phyloP scores from a whole-genome alignment of 495 filamentous ascomycete species.

The Evansstolkia leycettana region DNA sequence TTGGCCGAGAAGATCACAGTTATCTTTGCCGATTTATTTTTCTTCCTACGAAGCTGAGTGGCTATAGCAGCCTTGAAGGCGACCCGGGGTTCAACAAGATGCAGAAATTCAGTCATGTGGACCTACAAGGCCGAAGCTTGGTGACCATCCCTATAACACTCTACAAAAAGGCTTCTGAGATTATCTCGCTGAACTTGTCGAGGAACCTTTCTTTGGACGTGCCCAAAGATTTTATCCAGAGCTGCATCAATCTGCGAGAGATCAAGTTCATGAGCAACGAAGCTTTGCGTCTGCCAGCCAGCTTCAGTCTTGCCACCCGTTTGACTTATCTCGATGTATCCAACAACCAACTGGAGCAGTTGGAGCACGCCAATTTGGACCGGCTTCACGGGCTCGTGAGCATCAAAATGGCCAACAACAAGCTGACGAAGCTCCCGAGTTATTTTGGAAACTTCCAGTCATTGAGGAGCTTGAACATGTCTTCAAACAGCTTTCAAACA shows the following conservation, averaged over 20 bases:
- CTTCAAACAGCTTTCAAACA: slow-evolving; percentile 76
- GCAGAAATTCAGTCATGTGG: slow-evolving; percentile 86
- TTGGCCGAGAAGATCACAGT: slow-evolving; percentile 95
- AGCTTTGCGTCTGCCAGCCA: slow-evolving; percentile 71
- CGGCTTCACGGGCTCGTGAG: slow-evolving; percentile 65
- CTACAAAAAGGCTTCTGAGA: slow-evolving; percentile 83
- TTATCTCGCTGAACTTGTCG: slow-evolving; percentile 89
- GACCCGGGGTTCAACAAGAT: slow-evolving; percentile 71
- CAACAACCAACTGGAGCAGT: slow-evolving; percentile 78
- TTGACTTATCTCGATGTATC: slow-evolving; percentile 87
- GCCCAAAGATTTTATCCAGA: slow-evolving; percentile 92
- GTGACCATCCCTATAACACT: slow-evolving; percentile 90
- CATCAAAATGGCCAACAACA: slow-evolving; percentile 88
- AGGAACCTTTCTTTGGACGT: slow-evolving; percentile 85
- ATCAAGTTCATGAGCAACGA: slow-evolving; percentile 93
- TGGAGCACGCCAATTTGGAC: slow-evolving; percentile 71
- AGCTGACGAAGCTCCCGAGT: slow-evolving; percentile 57
- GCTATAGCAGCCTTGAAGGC: slow-evolving; percentile 53
- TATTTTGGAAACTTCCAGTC: slow-evolving; percentile 70
- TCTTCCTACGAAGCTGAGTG: slow-evolving; percentile 72
- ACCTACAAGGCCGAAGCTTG: slow-evolving; percentile 82
- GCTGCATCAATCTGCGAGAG: slow-evolving; percentile 81
- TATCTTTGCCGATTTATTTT: slow-evolving; percentile 95
- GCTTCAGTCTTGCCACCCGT: slow-evolving; percentile 67
- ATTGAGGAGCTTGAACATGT: slow-evolving; percentile 74